Conservation (phyloP, 345 rosid species). For the Acer yangbiense region DNA sequence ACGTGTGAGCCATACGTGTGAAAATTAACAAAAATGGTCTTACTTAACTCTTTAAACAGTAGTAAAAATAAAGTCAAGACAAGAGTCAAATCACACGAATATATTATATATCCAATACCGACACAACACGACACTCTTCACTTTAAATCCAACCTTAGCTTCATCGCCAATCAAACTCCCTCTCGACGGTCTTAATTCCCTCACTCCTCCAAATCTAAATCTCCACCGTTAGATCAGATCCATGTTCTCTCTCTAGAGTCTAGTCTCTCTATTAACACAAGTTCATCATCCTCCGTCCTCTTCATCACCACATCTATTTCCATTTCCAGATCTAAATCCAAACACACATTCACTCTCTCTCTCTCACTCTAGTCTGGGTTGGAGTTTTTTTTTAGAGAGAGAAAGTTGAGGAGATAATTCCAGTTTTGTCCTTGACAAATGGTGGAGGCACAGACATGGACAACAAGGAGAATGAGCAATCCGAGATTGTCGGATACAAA, state of each 20-base stretch:
- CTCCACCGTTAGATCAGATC: constrained; percentile 56
- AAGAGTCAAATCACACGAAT: background rate
- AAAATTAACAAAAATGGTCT: background rate
- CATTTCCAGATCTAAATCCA: constrained; percentile 44
- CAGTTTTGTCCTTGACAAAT: constrained; percentile 38
- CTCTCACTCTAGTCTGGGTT: background rate
- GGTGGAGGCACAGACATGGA: constrained; percentile 99
- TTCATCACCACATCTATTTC: constrained; percentile 9
- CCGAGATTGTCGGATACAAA: constrained; percentile 62
- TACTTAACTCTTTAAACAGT: no score
- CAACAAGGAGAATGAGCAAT: constrained; percentile 98
- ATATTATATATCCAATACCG: constrained; percentile 34
- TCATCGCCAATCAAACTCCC: constrained; percentile 25
- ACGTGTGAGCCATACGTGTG: background rate
- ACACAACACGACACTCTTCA: constrained; percentile 32
- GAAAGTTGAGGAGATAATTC: constrained; percentile 17
- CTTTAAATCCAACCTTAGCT: constrained; percentile 16
- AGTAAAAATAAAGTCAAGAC: background rate
- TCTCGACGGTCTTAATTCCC: constrained; percentile 22
- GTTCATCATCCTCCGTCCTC: background rate
- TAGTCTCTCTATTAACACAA: constrained; percentile 5
- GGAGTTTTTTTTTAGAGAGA: constrained; percentile 20
- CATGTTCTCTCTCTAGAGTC: background rate
- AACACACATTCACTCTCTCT: constrained; percentile 15
- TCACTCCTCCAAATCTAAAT: constrained; percentile 50